phyloP scores from a whole-genome alignment of 495 filamentous ascomycete species.

The Aspergillus bridgeri region DNA sequence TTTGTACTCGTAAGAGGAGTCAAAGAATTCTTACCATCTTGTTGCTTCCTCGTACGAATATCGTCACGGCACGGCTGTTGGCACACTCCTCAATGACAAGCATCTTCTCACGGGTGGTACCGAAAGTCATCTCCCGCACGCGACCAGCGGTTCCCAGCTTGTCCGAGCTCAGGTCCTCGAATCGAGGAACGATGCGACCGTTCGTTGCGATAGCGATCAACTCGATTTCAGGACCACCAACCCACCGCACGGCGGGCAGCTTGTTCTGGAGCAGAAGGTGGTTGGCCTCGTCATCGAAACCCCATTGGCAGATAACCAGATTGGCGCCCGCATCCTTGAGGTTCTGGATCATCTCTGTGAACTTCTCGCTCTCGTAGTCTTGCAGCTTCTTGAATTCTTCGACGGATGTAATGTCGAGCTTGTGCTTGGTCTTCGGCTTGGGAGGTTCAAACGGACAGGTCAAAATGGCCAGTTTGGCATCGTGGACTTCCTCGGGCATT shows the following conservation, averaged over 20 bases:
- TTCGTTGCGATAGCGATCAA: slow-evolving; percentile 98
- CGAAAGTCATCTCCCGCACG: slow-evolving; percentile 92
- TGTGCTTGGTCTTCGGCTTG: slow-evolving; percentile 99
- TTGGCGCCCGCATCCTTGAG: slow-evolving; percentile 98
- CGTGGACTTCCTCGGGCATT: slow-evolving; percentile 89
- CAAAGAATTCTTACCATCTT: slow-evolving; percentile 75
- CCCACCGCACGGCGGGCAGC: slow-evolving; percentile 94
- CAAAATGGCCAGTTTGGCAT: slow-evolving; percentile 95
- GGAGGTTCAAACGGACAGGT: slow-evolving; percentile 99
- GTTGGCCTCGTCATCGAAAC: slow-evolving; percentile 98
- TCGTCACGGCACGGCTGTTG: slow-evolving; percentile 92
- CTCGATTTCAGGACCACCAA: slow-evolving; percentile 97
- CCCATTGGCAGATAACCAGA: slow-evolving; percentile 98
- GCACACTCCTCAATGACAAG: slow-evolving; percentile 98
- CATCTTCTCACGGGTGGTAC: slow-evolving; percentile 99
- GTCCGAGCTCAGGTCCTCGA: slow-evolving; percentile 85
- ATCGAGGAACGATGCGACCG: slow-evolving; percentile 92
- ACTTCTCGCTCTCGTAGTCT: slow-evolving; percentile 91
- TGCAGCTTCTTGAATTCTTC: slow-evolving; percentile 98
- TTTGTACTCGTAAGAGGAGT: background rate
- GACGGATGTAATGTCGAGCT: slow-evolving; percentile 94
- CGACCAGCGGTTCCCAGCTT: slow-evolving; percentile 90
- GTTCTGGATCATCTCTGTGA: slow-evolving; percentile 96
- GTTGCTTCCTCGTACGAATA: slow-evolving; percentile 96
- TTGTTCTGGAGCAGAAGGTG: slow-evolving; percentile 94